Conservation (phyloP, 2,329 filamentous ascomycete species). For the Claviceps sp. region DNA sequence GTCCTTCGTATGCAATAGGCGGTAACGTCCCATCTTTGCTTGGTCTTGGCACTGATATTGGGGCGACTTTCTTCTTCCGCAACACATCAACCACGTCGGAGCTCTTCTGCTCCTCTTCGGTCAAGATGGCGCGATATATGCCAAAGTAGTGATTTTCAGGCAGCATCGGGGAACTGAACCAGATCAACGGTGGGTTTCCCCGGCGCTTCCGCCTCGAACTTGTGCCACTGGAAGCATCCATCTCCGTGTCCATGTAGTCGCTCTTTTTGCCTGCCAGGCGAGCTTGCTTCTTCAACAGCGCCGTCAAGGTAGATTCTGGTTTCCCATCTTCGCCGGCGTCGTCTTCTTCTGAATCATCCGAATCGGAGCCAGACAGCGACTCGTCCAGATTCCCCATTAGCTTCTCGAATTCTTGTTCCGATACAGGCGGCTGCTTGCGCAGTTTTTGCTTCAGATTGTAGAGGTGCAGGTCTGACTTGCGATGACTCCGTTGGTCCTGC, state of each 20-base stretch:
- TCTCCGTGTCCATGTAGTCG: conserved; percentile 41
- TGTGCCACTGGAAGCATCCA: conserved; percentile 25
- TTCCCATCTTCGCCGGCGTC: conserved; percentile 44
- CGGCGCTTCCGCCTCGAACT: conserved; percentile 34
- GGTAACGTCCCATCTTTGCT: conserved; percentile 45
- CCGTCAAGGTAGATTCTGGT: conserved; percentile 58
- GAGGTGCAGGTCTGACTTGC: conserved; percentile 79
- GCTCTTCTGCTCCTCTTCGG: conserved; percentile 52
- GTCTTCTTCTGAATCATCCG: conserved; percentile 46
- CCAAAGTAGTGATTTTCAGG: conserved; percentile 72
- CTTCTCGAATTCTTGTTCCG: conserved; percentile 75
- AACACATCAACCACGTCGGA: conserved; percentile 52
- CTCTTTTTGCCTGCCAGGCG: conserved; percentile 45
- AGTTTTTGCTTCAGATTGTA: conserved; percentile 94
- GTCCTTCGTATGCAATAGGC: conserved; percentile 48
- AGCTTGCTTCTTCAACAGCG: conserved; percentile 72
- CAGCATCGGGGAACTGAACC: conserved; percentile 67
- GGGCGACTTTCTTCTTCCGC: conserved; percentile 61
- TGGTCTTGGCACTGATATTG: conserved; percentile 39
- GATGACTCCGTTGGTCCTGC: conserved; percentile 72
- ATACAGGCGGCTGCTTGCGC: conserved; percentile 56
- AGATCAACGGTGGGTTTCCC: conserved; percentile 65
- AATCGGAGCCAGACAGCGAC: conserved; percentile 79
- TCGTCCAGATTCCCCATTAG: conserved; percentile 79
- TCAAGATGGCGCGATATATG: conserved; percentile 73